Conservation (phyloP, 1,284 basidiomycete genomes). For the Marasmius fiardii region DNA sequence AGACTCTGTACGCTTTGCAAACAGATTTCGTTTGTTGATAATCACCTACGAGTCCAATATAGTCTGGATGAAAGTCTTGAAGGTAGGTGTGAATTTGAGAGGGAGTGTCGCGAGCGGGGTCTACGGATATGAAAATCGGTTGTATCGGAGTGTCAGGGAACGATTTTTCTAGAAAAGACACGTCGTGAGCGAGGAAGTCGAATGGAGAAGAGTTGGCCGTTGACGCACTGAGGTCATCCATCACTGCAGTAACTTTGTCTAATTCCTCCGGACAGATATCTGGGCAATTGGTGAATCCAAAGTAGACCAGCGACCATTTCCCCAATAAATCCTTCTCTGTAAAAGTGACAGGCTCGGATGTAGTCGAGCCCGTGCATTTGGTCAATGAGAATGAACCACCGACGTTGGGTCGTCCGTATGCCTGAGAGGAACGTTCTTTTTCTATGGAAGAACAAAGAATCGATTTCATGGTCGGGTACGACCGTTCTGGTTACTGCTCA, state of each 20-base stretch:
- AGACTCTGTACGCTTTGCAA: conserved; percentile 96
- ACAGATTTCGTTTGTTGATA: conserved; percentile 85
- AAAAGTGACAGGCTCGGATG: conserved; percentile 57
- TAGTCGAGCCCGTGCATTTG: conserved; percentile 19
- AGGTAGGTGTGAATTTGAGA: conserved; percentile 59
- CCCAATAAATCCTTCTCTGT: conserved; percentile 84
- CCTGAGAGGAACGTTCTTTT: conserved; percentile 61
- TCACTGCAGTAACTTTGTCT: conserved; percentile 91
- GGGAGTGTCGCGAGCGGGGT: conserved; percentile 89
- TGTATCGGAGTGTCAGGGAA: conserved; percentile 37
- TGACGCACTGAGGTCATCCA: conserved; percentile 69
- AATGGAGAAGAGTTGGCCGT: background rate
- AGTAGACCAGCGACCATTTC: conserved; percentile 91
- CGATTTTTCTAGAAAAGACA: conserved; percentile 49
- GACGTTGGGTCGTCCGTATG: conserved; percentile 73
- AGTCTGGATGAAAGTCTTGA: conserved; percentile 87
- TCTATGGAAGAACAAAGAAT: background rate
- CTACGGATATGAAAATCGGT: conserved; percentile 94
- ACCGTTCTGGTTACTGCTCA: conserved; percentile 29
- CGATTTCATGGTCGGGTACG: background rate
- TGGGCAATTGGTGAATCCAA: conserved; percentile 96
- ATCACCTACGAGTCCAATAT: conserved; percentile 85
- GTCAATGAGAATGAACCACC: conserved; percentile 87
- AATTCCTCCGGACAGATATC: conserved; percentile 99
- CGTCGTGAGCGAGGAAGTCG: background rate